These are phyloP conservation scores for Trichoderma koningiopsis DNA, from an alignment of 2,329 filamentous ascomycete genomes.

Conservation along the genomic window DNA sequence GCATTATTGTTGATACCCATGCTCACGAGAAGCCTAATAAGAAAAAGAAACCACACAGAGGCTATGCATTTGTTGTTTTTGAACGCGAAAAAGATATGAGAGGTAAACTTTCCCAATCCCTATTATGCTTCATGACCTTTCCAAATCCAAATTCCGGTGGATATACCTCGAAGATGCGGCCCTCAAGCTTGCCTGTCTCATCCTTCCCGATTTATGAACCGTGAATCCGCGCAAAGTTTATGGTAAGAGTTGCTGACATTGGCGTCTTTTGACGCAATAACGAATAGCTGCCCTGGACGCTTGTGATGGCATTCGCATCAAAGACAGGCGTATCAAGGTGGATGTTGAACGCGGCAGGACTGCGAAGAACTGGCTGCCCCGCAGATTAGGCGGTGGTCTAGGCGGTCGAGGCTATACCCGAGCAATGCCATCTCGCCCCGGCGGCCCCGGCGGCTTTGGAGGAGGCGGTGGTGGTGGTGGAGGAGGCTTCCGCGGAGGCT, in stretches of 20 bases:
- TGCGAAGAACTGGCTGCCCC: slow-evolving; percentile 89
- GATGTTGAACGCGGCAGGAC: slow-evolving; percentile 96
- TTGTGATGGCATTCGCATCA: slow-evolving; percentile 87
- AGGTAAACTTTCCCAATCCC: slow-evolving; percentile 67
- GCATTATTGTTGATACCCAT: slow-evolving; percentile 79
- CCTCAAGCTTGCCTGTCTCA: slow-evolving; percentile 57
- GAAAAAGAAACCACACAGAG: slow-evolving; percentile 78
- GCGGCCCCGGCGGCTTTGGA: slow-evolving; percentile 62
- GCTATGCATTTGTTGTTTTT: slow-evolving; percentile 96
- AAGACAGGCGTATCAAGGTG: slow-evolving; percentile 87
- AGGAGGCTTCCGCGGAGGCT: slow-evolving; percentile 49
- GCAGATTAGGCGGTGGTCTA: slow-evolving; percentile 86
- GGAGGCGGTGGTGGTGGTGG: slow-evolving; percentile 48
- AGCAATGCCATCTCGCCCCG: slow-evolving; percentile 70
- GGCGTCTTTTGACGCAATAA: slow-evolving; percentile 59
- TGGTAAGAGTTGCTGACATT: slow-evolving; percentile 71
- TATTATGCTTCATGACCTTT: slow-evolving; percentile 20
- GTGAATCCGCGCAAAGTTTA: slow-evolving; percentile 28
- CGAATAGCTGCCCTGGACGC: slow-evolving; percentile 83
- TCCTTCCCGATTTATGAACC: slow-evolving; percentile 31
- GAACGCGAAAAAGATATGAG: slow-evolving; percentile 99
- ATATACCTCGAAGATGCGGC: slow-evolving; percentile 40
- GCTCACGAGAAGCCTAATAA: slow-evolving; percentile 70
- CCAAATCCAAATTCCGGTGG: slow-evolving; percentile 21
- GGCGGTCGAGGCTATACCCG: slow-evolving; percentile 94